These are phyloP conservation scores for Fraxinus anomala DNA, from an alignment of 257 asterid genomes.

Conservation along the genomic window DNA sequence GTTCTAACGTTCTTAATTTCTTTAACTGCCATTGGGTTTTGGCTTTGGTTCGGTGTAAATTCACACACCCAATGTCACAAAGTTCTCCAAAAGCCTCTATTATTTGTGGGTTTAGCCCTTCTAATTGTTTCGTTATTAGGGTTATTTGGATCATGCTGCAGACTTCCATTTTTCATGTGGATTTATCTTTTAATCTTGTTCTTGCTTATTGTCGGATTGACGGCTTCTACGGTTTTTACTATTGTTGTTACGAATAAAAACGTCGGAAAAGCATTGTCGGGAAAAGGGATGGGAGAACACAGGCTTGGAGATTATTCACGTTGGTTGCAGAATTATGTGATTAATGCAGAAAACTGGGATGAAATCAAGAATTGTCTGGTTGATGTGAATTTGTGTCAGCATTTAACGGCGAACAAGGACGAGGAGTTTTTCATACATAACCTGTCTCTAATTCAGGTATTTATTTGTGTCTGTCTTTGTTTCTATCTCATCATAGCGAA, in stretches of 20 bases:
- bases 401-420: constrained; percentile 20
- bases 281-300: constrained; percentile 40
- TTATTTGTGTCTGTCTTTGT: neutral
- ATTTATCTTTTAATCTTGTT: constrained; percentile 41
- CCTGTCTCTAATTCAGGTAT: constrained; percentile 53
- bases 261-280: constrained; percentile 48
- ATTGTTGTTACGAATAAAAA: constrained; percentile 53
- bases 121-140: constrained; percentile 49
- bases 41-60: constrained; percentile 41
- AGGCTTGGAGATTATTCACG: constrained; percentile 60
- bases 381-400: constrained; percentile 25
- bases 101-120: constrained; percentile 44
- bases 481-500: neutral
- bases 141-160: constrained; percentile 46
- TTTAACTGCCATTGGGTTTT: constrained; percentile 40
- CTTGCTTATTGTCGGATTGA: constrained; percentile 40
- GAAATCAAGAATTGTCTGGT: too few relatives aligned
- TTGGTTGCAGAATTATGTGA: constrained; percentile 66
- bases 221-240: constrained; percentile 47
- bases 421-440: constrained; percentile 29
- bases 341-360: constrained; percentile 56
- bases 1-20: constrained; percentile 40
- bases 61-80: constrained; percentile 47
- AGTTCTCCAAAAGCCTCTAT: constrained; percentile 49
- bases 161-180: constrained; percentile 43